Base-by-base conservation (phyloP, 768 basidiomycete genomes). In the Pleurotus tuoliensis region DNA sequence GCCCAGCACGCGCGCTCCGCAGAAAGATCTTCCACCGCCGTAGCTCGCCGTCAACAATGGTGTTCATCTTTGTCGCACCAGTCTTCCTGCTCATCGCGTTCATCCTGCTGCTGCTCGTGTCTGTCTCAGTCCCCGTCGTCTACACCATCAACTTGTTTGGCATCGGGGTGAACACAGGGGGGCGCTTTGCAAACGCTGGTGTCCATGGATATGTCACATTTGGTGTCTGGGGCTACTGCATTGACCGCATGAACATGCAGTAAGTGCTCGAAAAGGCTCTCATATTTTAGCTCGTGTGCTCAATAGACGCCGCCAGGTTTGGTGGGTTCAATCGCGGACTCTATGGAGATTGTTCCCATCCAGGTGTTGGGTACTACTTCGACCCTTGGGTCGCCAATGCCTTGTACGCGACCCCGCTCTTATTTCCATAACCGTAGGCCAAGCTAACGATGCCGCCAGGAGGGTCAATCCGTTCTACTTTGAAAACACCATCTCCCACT, bases 171-270 rank as follows among this genome's bases (percentile, higher is more conserved):
- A 63, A 72, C 34, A 64, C 69, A 46, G 59, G 62, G 9, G 67
- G 72, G 27, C 62, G 67, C 51, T 60, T 76, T 49, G 58, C 78
- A 44, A 59, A 66, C 57, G 64, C 71, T 49, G 69, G 68, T 44
- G 76, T 71, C 41, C 67, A 59, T 25, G 75, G 65, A 18, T 64
- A 64, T 47, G 81, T 77, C 57, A 71, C 70, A 41, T 81, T 86
- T 65, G 85, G 86, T 56, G 78, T 85, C 51, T 88, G 82, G 76
- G 86, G 86, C 30, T 85, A 82, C 63, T 87, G 85, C 67, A 69
- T 77, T 39, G 76, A 78, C 27, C 73, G 71, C 15, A 63, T 79
- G 54, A 67, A 79, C 37, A 66, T 77, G 63, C 69, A 74, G 80
- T 82, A 66, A 59, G 73, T 62, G 40, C 49, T 59, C 46, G 44